A percentile compares a stretch with the other conserved stretches of the same genome.
These are phyloP conservation scores for Annona squamosa DNA, from an alignment of 164 flowering plant species.

Conservation along the genomic window DNA sequence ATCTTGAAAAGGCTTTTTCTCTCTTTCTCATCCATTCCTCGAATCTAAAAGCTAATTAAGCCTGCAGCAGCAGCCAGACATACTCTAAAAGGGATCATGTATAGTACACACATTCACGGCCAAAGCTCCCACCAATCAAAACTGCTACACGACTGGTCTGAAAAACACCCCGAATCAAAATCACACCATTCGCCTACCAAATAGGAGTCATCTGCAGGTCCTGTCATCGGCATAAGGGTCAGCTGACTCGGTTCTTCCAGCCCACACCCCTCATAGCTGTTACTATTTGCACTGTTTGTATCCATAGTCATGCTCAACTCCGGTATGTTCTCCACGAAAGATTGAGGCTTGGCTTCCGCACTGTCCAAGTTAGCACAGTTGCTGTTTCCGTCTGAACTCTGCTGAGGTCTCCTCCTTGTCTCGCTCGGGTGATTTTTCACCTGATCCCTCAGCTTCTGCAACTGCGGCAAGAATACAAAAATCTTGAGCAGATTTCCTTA, in stretches of 20 bases:
- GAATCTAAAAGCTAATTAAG: not conserved
- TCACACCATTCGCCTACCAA: constrained; percentile 32
- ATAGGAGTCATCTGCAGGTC: constrained; percentile 16
- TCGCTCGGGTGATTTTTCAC: constrained; percentile 17
- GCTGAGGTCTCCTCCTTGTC: not conserved
- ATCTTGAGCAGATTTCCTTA: not conserved
- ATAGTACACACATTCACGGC: constrained; percentile 11
- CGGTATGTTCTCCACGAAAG: constrained; percentile 15
- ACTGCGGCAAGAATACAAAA: constrained; percentile 19
- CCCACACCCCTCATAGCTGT: constrained; percentile 13
- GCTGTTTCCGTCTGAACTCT: constrained; percentile 14
- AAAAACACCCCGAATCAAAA: constrained; percentile 22
- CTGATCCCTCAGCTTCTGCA: constrained; percentile 37
- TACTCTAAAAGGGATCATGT: not conserved
- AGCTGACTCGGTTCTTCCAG: constrained; percentile 8
- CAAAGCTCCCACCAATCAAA: constrained; percentile 49
- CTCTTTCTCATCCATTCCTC: not conserved
- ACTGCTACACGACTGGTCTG: constrained; percentile 30
- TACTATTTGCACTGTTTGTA: constrained; percentile 20
- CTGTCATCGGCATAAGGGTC: constrained; percentile 11
- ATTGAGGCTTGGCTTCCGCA: constrained; percentile 14
- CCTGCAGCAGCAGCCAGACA: not conserved
- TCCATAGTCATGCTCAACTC: constrained; percentile 9
- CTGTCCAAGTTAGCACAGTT: constrained; percentile 17
- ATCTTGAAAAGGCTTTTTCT: not conserved